Percentiles rank a stretch among this genome's conserved stretches.
Evolutionary conservation across 345 rosid genomes (phyloP).

Genomic region (Viola odorata): DNA sequence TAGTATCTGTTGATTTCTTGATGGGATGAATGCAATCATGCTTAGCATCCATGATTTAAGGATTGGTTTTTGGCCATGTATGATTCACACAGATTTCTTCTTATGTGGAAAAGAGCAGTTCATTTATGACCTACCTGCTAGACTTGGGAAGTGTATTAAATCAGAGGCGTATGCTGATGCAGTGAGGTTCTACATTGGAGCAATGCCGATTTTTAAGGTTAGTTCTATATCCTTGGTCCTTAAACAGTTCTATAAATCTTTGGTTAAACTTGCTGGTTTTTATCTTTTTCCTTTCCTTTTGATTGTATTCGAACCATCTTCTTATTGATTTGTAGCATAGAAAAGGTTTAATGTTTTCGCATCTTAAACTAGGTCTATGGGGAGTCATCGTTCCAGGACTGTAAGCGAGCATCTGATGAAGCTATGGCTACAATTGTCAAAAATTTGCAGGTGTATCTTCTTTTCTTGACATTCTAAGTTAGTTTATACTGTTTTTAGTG

Average conservation of each 20-base stretch:
- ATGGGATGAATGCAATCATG: neutral
- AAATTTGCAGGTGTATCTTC: slow-evolving; percentile 63
- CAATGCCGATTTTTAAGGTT: slow-evolving; percentile 97
- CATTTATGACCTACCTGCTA: slow-evolving; percentile 96
- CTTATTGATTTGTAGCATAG: slow-evolving; percentile 2
- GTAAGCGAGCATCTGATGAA: slow-evolving; percentile 95
- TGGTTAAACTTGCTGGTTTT: neutral
- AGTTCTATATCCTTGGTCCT: slow-evolving; percentile 2
- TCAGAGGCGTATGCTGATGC: slow-evolving; percentile 95
- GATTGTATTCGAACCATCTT: neutral
- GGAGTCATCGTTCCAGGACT: slow-evolving; percentile 92
- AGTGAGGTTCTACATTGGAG: slow-evolving; percentile 89
- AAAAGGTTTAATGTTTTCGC: slow-evolving; percentile 9
- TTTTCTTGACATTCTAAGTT: neutral
- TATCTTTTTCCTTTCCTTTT: slow-evolving; percentile 2
- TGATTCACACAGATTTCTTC: slow-evolving; percentile 35
- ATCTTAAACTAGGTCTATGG: slow-evolving; percentile 65
- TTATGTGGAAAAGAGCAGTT: slow-evolving; percentile 74
- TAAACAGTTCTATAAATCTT: neutral
- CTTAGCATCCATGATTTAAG: neutral
- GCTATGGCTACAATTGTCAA: slow-evolving; percentile 61
- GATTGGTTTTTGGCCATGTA: slow-evolving; percentile 18
- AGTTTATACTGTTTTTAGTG: neutral
- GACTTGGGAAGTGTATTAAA: slow-evolving; percentile 88
- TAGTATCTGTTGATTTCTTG: neutral